These are phyloP conservation scores for Solanum rostratum DNA, from an alignment of 257 asterid genomes.

Conservation along the genomic window DNA sequence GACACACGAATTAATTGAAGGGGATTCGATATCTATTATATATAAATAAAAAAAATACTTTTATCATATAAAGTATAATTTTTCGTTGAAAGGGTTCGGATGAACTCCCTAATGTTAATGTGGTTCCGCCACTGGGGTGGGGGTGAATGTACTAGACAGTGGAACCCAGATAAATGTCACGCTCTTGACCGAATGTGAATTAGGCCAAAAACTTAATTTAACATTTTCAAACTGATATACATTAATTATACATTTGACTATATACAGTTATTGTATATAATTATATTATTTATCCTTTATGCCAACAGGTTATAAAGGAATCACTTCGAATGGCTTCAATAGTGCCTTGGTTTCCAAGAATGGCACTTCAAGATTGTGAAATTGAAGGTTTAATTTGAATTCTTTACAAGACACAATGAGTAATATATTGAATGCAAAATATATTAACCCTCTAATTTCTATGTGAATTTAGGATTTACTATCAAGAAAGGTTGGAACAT, in stretches of 20 bases:
- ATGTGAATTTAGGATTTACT: not conserved
- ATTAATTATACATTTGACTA: not conserved
- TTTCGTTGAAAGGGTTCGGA: too few relatives aligned
- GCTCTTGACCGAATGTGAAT: too few relatives aligned
- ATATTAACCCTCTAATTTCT: not conserved
- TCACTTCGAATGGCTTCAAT: slow-evolving; percentile 1
- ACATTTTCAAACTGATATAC: not conserved
- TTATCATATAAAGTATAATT: too few relatives aligned
- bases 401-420: not conserved
- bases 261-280: not conserved
- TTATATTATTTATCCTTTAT: too few relatives aligned
- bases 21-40: too few relatives aligned
- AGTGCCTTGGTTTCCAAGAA: not conserved
- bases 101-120: too few relatives aligned
- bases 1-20: too few relatives aligned
- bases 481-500: slow-evolving; percentile 2
- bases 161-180: too few relatives aligned
- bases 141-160: not conserved
- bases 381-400: not conserved
- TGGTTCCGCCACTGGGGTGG: too few relatives aligned
- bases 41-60: too few relatives aligned
- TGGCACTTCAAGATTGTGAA: not conserved
- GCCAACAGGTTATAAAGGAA: not conserved
- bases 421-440: not conserved
- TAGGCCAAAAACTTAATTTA: too few relatives aligned